Percentiles rank a stretch among this genome's conserved stretches.
phyloP scores from a whole-genome alignment of 495 filamentous ascomycete genomes.

The Podospora bellae-mahoneyi region DNA sequence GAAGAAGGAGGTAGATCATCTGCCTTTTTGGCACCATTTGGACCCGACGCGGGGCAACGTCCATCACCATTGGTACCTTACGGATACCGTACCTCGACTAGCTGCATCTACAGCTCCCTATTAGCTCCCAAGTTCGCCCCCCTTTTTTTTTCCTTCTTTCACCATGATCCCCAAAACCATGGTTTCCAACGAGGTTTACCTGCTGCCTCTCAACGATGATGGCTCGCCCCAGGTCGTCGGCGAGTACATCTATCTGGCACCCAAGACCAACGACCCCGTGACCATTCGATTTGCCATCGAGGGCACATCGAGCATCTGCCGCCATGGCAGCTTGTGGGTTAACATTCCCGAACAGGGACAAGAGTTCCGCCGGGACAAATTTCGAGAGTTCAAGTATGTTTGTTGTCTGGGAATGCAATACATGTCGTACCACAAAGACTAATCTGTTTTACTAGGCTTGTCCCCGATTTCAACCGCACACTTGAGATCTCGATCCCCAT shows the following conservation, averaged over 20 bases:
- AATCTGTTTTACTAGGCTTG: slow-evolving; percentile 55
- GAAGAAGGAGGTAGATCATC: slow-evolving; percentile 13
- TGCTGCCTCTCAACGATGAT: slow-evolving; percentile 84
- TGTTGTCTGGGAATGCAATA: slow-evolving; percentile 21
- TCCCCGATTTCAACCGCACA: slow-evolving; percentile 86
- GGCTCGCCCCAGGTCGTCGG: slow-evolving; percentile 87
- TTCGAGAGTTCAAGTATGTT: slow-evolving; percentile 79
- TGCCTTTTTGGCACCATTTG: slow-evolving; percentile 13
- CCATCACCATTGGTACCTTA: slow-evolving; percentile 3
- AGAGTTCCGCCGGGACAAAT: slow-evolving; percentile 70
- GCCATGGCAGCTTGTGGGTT: slow-evolving; percentile 90
- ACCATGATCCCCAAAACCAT: slow-evolving; percentile 52
- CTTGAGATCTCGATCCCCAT: slow-evolving; percentile 87
- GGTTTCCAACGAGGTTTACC: slow-evolving; percentile 66
- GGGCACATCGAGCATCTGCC: slow-evolving; percentile 92
- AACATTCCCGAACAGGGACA: slow-evolving; percentile 79
- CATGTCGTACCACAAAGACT: not conserved
- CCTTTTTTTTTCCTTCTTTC: slow-evolving; percentile 12
- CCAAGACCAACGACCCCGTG: slow-evolving; percentile 67
- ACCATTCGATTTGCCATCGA: slow-evolving; percentile 88
- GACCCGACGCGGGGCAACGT: slow-evolving; percentile 22
- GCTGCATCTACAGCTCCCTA: slow-evolving; percentile 12
- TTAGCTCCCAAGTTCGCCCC: not conserved
- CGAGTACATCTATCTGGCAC: slow-evolving; percentile 85
- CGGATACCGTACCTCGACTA: not conserved